Base-by-base conservation (phyloP, 2,329 filamentous ascomycete species). In the Penicillium sp. region DNA sequence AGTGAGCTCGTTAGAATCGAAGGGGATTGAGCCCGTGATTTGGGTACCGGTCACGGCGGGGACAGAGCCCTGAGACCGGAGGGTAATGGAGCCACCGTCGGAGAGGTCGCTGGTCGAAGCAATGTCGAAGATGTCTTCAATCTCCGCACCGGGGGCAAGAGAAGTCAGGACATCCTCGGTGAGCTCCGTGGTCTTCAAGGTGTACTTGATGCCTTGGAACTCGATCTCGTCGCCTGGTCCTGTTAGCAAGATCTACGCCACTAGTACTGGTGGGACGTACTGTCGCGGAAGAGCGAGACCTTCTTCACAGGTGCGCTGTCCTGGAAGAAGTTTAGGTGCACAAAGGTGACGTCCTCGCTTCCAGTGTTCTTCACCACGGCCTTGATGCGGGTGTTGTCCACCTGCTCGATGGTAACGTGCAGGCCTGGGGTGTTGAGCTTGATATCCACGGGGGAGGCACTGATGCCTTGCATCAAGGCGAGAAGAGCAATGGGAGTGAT, bases 1-100 rank as follows among this genome's bases (percentile, higher is more conserved):
- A 56, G 80, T 81, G 52, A 90, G 75, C 17, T 81, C 79, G 76
- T 90, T 90, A 70, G 85, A 87, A 56, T 81, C 76, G 76, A 84
- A 90, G 11, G 82, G 73, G 2, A 90, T 73, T 49, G 81, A 82
- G 53, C 85, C 86, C 9, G 82, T 74, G 41, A 91, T 81, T 46
- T 82, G 76, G 51, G 82, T 79, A 48, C 78, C 77, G 23, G 81
- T 78, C 31, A 87, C 85, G 59, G 83, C 84, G 8, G 85, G 83
- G 48, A 90, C 80, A 11, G 81, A 79, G 6, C 89, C 89, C 5
- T 77, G 76, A 5, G 86, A 81, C 58, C 82, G 79, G 53, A 91
- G 74, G 58, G 83, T 83, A 70, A 87, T 87, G 55, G 79, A 77
- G 61, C 87, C 88, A 41, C 80, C 79, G n/a, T 71, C 66, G 23